A percentile compares a stretch with the other conserved stretches of the same genome.
Conservation (phyloP, 2,329 filamentous ascomycete genomes). For the Canariomyces notabilis region DNA sequence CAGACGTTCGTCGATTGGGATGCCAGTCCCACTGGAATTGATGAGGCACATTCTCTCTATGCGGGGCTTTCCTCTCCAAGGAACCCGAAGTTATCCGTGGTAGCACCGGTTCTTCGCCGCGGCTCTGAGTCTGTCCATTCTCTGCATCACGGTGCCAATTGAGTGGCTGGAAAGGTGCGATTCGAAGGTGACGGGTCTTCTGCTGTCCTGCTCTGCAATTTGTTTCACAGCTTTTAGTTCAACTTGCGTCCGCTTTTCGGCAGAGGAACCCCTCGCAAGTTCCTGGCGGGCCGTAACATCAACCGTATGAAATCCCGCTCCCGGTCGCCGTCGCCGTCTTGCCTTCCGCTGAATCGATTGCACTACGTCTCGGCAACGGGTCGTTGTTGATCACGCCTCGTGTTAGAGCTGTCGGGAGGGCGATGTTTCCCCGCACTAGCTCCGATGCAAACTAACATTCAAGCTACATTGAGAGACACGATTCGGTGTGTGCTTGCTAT, state of each 20-base stretch:
- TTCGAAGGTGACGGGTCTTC: neutral
- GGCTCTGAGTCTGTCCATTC: constrained; percentile 6
- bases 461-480: neutral
- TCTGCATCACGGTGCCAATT: constrained; percentile 19
- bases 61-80: constrained; percentile 1
- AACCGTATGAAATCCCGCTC: constrained; percentile 7
- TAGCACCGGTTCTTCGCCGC: constrained; percentile 1
- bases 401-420: neutral
- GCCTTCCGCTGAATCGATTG: neutral
- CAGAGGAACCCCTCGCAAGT: neutral
- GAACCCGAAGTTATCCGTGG: constrained; percentile 14
- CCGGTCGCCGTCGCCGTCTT: neutral
- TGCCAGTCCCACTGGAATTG: too few species aligned
- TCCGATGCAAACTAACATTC: neutral
- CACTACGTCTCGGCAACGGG: constrained; percentile 4
- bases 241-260: constrained; percentile 15
- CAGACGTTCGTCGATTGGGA: neutral
- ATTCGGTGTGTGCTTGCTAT: constrained; percentile 5
- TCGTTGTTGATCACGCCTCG: neutral
- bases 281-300: neutral
- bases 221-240: neutral
- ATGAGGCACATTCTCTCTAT: neutral
- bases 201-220: constrained; percentile 6
- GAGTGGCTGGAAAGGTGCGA: constrained; percentile 16
- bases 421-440: neutral